Conservation (phyloP, 805 yeast species). For the Yamadazyma kitorensis region DNA sequence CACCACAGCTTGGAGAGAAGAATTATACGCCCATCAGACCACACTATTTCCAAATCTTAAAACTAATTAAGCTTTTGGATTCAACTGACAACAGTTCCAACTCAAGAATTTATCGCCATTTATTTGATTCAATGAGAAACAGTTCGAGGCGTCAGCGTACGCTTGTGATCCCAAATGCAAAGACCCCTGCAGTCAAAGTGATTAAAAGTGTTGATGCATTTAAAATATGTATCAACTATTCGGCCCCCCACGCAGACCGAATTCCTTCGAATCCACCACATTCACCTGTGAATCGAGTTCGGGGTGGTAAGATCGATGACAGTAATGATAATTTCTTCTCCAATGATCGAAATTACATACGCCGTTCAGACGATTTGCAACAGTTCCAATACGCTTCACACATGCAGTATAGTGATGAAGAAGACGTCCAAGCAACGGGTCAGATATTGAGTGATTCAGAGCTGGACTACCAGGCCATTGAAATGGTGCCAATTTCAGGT, state of each 20-base stretch:
- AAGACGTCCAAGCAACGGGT: background rate
- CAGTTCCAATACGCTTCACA: constrained; percentile 19
- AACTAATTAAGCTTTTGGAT: too few species aligned
- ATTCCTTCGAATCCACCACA: too few species aligned
- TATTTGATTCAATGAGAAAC: constrained; percentile 14
- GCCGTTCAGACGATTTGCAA: constrained; percentile 3
- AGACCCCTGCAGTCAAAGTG: too few species aligned
- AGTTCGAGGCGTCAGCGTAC: constrained; percentile 2
- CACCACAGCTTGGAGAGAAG: too few species aligned
- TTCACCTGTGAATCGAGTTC: too few species aligned
- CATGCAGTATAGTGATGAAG: constrained; percentile 28
- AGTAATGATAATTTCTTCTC: constrained; percentile 6
- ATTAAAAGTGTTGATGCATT: too few species aligned
- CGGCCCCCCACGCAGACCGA: too few species aligned
- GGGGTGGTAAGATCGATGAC: constrained; percentile 4
- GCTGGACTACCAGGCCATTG: constrained; percentile 10
- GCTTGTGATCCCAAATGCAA: too few species aligned
- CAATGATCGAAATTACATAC: constrained; percentile 7
- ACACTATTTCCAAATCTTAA: too few species aligned
- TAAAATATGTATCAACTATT: too few species aligned
- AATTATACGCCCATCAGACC: too few species aligned
- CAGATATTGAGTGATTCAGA: constrained; percentile 16
- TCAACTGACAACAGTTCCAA: constrained; percentile 7
- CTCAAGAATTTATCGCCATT: constrained; percentile 14
- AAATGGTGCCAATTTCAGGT: background rate